phyloP scores from a whole-genome alignment of 2,329 filamentous ascomycete genomes.

The Apiospora kogelbergensis region DNA sequence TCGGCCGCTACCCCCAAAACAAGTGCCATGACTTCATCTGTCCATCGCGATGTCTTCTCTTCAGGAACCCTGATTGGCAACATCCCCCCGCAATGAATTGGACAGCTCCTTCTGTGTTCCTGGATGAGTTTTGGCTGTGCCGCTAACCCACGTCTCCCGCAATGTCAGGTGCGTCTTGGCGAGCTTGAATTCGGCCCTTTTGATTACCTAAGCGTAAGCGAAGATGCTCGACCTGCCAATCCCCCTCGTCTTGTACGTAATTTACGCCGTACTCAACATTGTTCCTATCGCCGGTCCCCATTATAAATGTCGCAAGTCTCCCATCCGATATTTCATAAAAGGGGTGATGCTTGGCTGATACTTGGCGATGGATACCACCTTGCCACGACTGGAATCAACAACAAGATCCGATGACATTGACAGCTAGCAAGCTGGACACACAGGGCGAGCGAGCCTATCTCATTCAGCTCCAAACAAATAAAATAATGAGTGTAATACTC shows the following conservation, averaged over 20 bases:
- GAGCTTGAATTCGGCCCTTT: not conserved
- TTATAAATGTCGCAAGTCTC: not conserved
- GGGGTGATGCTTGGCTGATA: not conserved
- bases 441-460: too few species aligned
- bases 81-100: not conserved
- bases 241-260: not conserved
- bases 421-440: too few species aligned
- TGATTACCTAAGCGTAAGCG: not conserved
- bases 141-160: not conserved
- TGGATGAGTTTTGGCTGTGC: not conserved
- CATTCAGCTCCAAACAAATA: too few species aligned
- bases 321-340: too few species aligned
- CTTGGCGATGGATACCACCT: not conserved
- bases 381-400: not conserved
- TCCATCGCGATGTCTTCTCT: not conserved
- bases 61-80: not conserved
- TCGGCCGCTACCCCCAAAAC: not conserved
- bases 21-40: not conserved
- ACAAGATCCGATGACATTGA: not conserved
- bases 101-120: too few species aligned
- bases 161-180: slow-evolving; percentile 1
- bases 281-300: not conserved
- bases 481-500: too few species aligned
- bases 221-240: not conserved
- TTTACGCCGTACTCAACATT: too few species aligned